Evolutionary conservation across 1,284 basidiomycete species (phyloP).

Genomic region (Heterobasidion occidentale): DNA sequence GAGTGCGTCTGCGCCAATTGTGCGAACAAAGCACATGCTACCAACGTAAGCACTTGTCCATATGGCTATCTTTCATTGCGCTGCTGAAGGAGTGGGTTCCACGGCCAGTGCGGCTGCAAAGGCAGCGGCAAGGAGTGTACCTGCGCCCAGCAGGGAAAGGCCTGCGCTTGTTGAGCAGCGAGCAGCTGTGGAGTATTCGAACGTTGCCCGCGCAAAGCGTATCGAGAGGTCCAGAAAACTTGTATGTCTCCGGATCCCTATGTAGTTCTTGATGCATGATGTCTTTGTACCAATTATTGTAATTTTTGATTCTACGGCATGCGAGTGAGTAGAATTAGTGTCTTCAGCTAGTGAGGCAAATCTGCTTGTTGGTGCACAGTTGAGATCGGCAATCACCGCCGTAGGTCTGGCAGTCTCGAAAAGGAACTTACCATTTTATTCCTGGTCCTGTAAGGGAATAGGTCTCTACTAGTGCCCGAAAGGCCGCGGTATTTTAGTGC

Average conservation of each 20-base stretch:
- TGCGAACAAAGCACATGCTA: slow-evolving; percentile 17
- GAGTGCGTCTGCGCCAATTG: slow-evolving; percentile 20
- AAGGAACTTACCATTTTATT: too few relatives aligned
- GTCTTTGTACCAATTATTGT: too few relatives aligned
- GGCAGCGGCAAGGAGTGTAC: slow-evolving; percentile 11
- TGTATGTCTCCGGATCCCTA: background rate
- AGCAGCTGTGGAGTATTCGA: background rate
- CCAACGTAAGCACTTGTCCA: slow-evolving; percentile 7
- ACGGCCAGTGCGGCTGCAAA: slow-evolving; percentile 13
- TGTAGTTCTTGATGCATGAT: background rate
- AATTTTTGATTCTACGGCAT: too few relatives aligned
- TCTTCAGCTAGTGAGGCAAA: too few relatives aligned
- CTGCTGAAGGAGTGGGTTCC: background rate
- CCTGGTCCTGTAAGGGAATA: too few relatives aligned
- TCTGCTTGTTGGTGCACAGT: too few relatives aligned
- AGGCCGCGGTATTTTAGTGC: too few relatives aligned
- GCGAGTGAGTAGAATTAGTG: too few relatives aligned
- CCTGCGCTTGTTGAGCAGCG: slow-evolving; percentile 13
- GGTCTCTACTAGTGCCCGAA: too few relatives aligned
- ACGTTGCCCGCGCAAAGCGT: background rate
- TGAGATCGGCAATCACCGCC: too few relatives aligned
- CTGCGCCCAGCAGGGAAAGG: slow-evolving; percentile 12
- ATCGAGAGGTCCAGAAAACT: background rate
- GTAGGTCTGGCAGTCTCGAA: too few relatives aligned
- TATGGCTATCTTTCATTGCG: background rate